Base-by-base conservation (phyloP, 345 rosid genomes). In the Camelina sativa region DNA sequence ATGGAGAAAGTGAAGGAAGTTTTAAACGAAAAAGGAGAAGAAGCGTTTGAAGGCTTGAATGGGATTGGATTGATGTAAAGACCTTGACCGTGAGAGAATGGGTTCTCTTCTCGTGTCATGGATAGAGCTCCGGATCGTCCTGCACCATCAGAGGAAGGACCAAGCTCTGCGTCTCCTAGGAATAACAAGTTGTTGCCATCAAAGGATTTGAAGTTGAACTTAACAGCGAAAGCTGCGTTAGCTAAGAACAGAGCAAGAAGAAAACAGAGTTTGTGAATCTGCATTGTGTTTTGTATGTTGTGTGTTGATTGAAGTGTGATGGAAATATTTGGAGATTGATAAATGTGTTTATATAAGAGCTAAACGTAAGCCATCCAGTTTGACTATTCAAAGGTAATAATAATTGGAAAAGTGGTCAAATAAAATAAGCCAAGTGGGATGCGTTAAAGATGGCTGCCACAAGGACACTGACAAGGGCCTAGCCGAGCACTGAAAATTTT, bases 1-100 rank as follows among this genome's bases (percentile, higher is more conserved):
- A 76, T 76, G 35, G 76, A 76, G 66, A 76, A 76, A 44, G 80
- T 76, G 76, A 76, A 76, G 38, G 76, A 76, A 13, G 76, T 76
- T 19, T 70, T n/a, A 16, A 76, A 76, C 1, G 76, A 56, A 44
- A 56, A 76, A 47, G 76, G 66, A 35, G 71, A n/a, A 47, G 76
- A 70, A 7, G 53, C 30, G 61, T 76, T 76, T 0, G 80, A 37
- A 4, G 76, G 38, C 12, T 77, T 77, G 62, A 71, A 47, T 1
- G 67, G 67, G 71, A 77, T 63, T 11, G 54, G 72, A 7, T 77
- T 71, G 30, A 1, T 50, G 62, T 71, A 71, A 17, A 77, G 67
- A 34, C 76, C 76, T 56, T 65, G 55, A 38, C 80, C 80, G 6
- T 77, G 62, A 57, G 80, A 77, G 62, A 77, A 77, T 37, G 76